Evolutionary conservation across 441 rosid species (phyloP).

Genomic region (Gossypium gossypioides): DNA sequence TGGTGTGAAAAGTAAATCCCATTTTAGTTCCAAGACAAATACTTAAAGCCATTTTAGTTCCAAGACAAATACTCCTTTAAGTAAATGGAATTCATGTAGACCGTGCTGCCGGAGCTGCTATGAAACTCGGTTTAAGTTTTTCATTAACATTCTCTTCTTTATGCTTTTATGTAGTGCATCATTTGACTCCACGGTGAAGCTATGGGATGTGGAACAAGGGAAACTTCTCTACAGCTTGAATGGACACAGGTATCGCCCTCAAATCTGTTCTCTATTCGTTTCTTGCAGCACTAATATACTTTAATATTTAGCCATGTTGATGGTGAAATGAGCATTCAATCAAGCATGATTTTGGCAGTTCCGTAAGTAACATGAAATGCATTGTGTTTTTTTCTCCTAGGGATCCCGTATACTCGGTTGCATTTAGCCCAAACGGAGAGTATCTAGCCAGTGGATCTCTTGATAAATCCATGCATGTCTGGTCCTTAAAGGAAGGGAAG

Average conservation of each 20-base stretch:
- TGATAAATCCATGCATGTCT: conserved; percentile 75
- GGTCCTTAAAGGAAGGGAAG: conserved; percentile 89
- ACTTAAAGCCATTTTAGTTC: not conserved
- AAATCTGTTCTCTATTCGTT: conserved; percentile 15
- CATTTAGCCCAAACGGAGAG: conserved; percentile 97
- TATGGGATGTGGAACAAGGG: conserved; percentile 91
- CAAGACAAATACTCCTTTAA: not conserved
- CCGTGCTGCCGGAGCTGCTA: not conserved
- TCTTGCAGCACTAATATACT: not conserved
- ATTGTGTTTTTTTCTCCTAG: conserved; percentile 22
- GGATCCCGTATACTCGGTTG: conserved; percentile 93
- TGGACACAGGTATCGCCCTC: conserved; percentile 69
- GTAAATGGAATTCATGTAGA: not conserved
- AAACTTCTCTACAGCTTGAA: conserved; percentile 76
- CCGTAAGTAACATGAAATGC: not conserved
- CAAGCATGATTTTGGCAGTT: not conserved
- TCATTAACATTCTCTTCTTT: not conserved
- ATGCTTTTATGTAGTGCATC: conserved; percentile 56
- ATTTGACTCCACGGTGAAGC: conserved; percentile 89
- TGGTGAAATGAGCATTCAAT: not conserved
- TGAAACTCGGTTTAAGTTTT: not conserved
- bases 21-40: not conserved
- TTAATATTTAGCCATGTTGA: not conserved
- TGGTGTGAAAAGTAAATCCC: not conserved
- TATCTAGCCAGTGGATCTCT: conserved; percentile 88